phyloP scores from a whole-genome alignment of 2,329 filamentous ascomycete species.

The Fusarium metavorans region DNA sequence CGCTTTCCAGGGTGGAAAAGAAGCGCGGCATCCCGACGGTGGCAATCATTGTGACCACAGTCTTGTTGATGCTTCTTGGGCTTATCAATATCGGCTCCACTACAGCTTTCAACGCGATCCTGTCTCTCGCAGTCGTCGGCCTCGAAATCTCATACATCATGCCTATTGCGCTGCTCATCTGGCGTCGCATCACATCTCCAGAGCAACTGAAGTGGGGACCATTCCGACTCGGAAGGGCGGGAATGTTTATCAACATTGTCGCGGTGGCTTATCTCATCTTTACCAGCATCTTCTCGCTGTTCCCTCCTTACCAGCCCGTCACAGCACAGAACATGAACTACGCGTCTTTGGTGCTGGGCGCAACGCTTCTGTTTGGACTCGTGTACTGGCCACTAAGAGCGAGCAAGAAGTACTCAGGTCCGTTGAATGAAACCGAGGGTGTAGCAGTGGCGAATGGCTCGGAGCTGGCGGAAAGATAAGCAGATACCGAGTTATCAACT shows the following conservation, averaged over 20 bases:
- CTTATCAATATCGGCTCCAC: constrained; percentile 41
- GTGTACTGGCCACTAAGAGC: constrained; percentile 32
- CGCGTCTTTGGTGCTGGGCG: constrained; percentile 23
- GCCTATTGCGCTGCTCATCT: constrained; percentile 23
- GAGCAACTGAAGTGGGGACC: constrained; percentile 27
- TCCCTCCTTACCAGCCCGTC: constrained; percentile 20
- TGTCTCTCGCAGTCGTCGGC: constrained; percentile 28
- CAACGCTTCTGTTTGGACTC: constrained; percentile 24
- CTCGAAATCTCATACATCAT: constrained; percentile 30
- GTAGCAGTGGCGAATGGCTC: not conserved
- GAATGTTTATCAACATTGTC: constrained; percentile 20
- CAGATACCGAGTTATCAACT: not conserved
- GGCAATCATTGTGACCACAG: constrained; percentile 5
- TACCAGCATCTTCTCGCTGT: constrained; percentile 26
- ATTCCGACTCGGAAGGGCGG: constrained; percentile 24
- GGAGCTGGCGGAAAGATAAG: not conserved
- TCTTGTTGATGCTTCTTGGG: constrained; percentile 28
- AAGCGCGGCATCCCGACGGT: constrained; percentile 19
- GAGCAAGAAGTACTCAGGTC: constrained; percentile 26
- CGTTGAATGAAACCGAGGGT: constrained; percentile 19
- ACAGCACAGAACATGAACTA: constrained; percentile 8
- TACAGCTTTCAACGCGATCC: constrained; percentile 36
- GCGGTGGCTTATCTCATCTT: constrained; percentile 20
- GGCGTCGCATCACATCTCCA: constrained; percentile 19
- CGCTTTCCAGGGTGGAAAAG: constrained; percentile 19